phyloP scores from a whole-genome alignment of 768 basidiomycete species.

The Dentipellis sp. region DNA sequence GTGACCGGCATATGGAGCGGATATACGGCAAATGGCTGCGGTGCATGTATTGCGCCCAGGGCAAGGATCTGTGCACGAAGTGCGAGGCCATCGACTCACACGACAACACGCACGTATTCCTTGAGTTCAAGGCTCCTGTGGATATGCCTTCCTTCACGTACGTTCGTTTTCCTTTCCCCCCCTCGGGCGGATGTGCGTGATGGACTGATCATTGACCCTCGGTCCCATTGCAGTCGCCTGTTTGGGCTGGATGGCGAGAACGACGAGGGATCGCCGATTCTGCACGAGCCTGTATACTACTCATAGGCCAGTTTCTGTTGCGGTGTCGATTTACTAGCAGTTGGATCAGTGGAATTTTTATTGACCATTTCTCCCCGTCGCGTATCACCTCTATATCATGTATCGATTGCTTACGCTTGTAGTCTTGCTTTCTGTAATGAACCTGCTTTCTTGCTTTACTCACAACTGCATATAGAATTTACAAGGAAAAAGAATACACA shows the following conservation, averaged over 20 bases:
- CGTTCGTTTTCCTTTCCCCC: slow-evolving; percentile 11
- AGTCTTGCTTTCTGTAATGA: not conserved
- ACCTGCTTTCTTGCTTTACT: not conserved
- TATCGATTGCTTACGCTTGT: not conserved
- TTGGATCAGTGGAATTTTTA: not conserved
- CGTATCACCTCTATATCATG: not conserved
- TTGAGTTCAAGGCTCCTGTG: slow-evolving; percentile 81
- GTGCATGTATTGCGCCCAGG: slow-evolving; percentile 68
- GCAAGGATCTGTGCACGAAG: slow-evolving; percentile 73
- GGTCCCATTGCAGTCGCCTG: not conserved
- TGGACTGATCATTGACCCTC: not conserved
- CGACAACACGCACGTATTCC: slow-evolving; percentile 72
- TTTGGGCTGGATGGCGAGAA: not conserved
- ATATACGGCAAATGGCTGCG: slow-evolving; percentile 89
- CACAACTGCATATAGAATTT: not conserved
- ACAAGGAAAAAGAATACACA: not conserved
- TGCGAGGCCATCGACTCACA: slow-evolving; percentile 81
- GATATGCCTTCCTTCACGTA: slow-evolving; percentile 71
- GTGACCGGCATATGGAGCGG: slow-evolving; percentile 76
- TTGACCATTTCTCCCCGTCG: too few species aligned
- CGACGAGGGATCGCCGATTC: not conserved
- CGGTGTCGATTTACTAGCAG: too few species aligned
- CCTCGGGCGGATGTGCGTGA: not conserved
- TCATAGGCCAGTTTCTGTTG: not conserved
- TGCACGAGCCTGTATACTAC: not conserved